These are phyloP conservation scores for Brassica rapa DNA, from an alignment of 345 rosid species.

Conservation along the genomic window DNA sequence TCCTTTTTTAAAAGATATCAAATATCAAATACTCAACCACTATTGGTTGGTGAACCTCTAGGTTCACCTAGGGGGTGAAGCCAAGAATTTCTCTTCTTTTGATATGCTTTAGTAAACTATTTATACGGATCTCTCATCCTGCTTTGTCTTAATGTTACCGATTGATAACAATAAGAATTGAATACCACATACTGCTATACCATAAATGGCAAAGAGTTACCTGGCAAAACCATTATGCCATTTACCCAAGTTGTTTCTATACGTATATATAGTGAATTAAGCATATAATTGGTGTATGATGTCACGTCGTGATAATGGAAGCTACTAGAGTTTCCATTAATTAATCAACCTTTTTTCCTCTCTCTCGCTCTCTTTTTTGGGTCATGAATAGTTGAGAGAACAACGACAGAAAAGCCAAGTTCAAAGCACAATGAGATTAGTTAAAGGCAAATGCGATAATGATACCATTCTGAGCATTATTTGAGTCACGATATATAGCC, in stretches of 20 bases:
- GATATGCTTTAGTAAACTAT: not conserved
- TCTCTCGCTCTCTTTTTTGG: not conserved
- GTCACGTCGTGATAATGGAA: constrained; percentile 34
- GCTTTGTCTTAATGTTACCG: not conserved
- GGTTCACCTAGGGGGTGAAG: too few species aligned
- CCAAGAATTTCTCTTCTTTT: not conserved
- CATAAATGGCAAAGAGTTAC: not conserved
- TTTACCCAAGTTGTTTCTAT: not conserved
- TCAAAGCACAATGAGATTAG: constrained; percentile 23
- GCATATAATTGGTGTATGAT: constrained; percentile 8
- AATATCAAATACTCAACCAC: too few species aligned
- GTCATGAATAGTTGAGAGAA: constrained; percentile 28
- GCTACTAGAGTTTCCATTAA: constrained; percentile 34
- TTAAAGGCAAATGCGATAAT: constrained; percentile 10
- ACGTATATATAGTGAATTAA: not conserved
- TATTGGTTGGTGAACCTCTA: too few species aligned
- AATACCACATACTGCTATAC: not conserved
- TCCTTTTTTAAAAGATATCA: too few species aligned
- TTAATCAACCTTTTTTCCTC: not conserved
- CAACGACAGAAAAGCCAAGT: constrained; percentile 20
- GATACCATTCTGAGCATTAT: constrained; percentile 40
- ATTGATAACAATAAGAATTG: not conserved
- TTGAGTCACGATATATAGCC: constrained; percentile 31
- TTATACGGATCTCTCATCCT: not conserved
- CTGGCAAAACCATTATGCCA: not conserved